Conservation (phyloP, 192 early-diverging fungal species). For the Linnemannia zychae region DNA sequence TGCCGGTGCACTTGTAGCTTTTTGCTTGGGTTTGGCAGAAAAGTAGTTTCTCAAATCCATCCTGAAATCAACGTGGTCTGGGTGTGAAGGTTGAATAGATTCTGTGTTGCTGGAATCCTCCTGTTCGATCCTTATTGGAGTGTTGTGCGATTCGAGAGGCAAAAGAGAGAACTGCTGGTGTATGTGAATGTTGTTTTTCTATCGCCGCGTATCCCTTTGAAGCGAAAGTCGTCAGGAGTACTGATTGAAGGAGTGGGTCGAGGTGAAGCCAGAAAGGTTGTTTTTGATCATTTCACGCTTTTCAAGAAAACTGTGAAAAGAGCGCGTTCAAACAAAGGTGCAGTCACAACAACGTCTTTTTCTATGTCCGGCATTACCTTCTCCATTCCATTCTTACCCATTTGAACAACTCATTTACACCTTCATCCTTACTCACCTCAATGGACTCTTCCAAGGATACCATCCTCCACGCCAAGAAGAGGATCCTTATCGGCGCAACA, state of each 20-base stretch:
- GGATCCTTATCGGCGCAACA: conserved; percentile 84
- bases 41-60: conserved; percentile 57
- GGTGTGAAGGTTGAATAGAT: background rate
- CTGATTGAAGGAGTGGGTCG: background rate
- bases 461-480: conserved; percentile 26
- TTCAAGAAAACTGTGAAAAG: background rate
- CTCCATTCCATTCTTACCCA: background rate
- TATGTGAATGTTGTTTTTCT: background rate
- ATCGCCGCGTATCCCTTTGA: background rate
- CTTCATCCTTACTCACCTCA: background rate
- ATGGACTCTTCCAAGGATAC: background rate
- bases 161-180: background rate
- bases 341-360: background rate
- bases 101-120: background rate
- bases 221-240: background rate
- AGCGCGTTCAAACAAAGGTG: background rate
- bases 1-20: conserved; percentile 2
- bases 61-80: conserved; percentile 2
- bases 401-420: background rate
- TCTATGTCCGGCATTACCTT: background rate
- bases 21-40: conserved; percentile 23
- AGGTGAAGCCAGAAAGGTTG: too few relatives aligned
- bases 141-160: background rate
- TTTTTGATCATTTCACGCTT: too few relatives aligned
- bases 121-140: background rate